Percentiles rank a stretch among this genome's conserved stretches.
These are phyloP conservation scores for Coemansia sp. DNA, from an alignment of 192 early-diverging fungal species.

Conservation along the genomic window DNA sequence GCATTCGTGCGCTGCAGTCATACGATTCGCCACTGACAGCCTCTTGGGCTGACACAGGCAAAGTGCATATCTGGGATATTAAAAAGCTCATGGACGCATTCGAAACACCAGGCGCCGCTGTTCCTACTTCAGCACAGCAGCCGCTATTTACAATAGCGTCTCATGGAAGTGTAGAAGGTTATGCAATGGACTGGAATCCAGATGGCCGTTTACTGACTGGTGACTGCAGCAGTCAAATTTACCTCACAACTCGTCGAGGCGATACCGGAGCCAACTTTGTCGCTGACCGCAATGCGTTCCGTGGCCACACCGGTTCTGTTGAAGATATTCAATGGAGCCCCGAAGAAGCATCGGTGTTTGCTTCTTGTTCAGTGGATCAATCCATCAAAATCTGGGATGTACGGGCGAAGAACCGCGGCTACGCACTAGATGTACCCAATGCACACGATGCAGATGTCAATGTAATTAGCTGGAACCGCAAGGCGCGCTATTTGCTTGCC, in stretches of 20 bases:
- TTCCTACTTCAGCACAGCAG: slow-evolving; percentile 60
- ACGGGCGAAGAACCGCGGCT: slow-evolving; percentile 66
- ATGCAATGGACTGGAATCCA: slow-evolving; percentile 92
- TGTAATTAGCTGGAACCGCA: slow-evolving; percentile 94
- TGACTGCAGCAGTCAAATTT: slow-evolving; percentile 77
- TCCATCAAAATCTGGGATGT: slow-evolving; percentile 96
- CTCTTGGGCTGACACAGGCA: slow-evolving; percentile 93
- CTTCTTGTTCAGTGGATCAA: slow-evolving; percentile 85
- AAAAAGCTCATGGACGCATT: slow-evolving; percentile 69
- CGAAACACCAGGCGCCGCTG: slow-evolving; percentile 75
- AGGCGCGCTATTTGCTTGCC: slow-evolving; percentile 82
- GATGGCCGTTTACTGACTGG: slow-evolving; percentile 79
- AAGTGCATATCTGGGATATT: slow-evolving; percentile 92
- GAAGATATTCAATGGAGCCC: slow-evolving; percentile 99
- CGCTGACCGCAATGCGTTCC: slow-evolving; percentile 73
- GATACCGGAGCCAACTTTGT: slow-evolving; percentile 60
- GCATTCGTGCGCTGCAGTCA: slow-evolving; percentile 64
- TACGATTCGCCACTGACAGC: slow-evolving; percentile 75
- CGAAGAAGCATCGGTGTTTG: slow-evolving; percentile 86
- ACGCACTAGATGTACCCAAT: slow-evolving; percentile 69
- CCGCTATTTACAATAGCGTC: slow-evolving; percentile 79
- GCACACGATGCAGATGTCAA: slow-evolving; percentile 92
- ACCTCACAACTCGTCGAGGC: slow-evolving; percentile 70
- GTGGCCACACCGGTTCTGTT: slow-evolving; percentile 81
- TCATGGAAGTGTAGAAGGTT: slow-evolving; percentile 88